phyloP scores from a whole-genome alignment of 805 yeast species.

The Alloascoidea africana region DNA sequence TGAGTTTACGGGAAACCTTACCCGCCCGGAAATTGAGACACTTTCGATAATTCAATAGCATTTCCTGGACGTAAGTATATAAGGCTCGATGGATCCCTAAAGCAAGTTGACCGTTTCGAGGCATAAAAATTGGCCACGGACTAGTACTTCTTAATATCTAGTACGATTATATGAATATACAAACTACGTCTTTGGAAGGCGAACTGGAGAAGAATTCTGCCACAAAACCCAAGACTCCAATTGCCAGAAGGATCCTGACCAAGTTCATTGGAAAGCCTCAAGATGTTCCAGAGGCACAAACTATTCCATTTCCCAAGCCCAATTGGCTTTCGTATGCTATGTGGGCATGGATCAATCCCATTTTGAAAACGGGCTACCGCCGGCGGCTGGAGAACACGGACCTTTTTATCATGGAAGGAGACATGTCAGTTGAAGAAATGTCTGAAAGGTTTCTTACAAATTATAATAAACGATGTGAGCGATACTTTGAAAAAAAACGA shows the following conservation, averaged over 20 bases:
- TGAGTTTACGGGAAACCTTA: no score
- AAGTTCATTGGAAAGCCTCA: background rate
- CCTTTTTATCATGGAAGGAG: background rate
- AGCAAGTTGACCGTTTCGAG: no score
- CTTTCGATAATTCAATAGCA: no score
- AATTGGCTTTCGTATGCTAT: background rate
- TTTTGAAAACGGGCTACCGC: background rate
- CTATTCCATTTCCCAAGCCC: background rate
- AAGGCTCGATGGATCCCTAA: no score
- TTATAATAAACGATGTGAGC: slow-evolving; percentile 15
- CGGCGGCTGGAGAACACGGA: background rate
- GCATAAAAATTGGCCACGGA: no score
- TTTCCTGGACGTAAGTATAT: no score
- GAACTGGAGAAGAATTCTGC: no score
- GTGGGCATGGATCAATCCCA: background rate
- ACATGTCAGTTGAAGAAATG: slow-evolving; percentile 16
- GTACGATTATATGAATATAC: no score
- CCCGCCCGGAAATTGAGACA: no score
- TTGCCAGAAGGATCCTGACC: background rate
- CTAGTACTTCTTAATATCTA: no score
- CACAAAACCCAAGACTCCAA: no score
- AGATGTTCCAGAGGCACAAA: background rate
- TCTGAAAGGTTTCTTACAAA: slow-evolving; percentile 19
- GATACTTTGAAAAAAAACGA: slow-evolving; percentile 14
- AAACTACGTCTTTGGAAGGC: no score